Evolutionary conservation across 2,329 filamentous ascomycete genomes (phyloP).

Genomic region (Diaporthe amygdali): DNA sequence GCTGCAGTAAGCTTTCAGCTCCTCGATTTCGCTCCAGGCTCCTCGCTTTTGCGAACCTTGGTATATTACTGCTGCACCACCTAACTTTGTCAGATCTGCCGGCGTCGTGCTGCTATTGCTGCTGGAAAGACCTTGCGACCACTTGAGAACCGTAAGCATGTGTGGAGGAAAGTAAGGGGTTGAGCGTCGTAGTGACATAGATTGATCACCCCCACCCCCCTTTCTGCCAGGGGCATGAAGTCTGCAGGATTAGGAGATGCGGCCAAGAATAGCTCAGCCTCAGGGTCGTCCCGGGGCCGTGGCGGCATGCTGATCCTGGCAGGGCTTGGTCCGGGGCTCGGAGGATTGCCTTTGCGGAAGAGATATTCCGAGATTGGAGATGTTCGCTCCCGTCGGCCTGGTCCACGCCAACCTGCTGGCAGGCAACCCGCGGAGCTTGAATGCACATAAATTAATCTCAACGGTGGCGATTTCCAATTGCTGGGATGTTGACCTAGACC

Average conservation of each 20-base stretch:
- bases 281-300: not conserved
- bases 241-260: not conserved
- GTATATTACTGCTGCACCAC: not conserved
- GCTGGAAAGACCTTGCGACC: not conserved
- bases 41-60: not conserved
- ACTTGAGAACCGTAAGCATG: too few relatives aligned
- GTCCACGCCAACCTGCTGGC: not conserved
- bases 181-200: not conserved
- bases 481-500: too few relatives aligned
- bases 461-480: not conserved
- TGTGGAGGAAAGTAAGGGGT: too few relatives aligned
- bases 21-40: not conserved
- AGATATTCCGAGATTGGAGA: not conserved
- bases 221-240: not conserved
- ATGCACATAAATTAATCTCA: not conserved
- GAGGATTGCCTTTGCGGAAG: not conserved
- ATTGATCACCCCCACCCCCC: not conserved
- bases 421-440: not conserved
- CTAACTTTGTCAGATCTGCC: not conserved
- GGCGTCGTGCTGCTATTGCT: not conserved
- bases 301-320: not conserved
- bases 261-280: constrained; percentile 2
- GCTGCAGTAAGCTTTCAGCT: not conserved
- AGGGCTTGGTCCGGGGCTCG: not conserved
- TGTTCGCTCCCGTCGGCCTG: not conserved